Base-by-base conservation (phyloP, 179 eudicot species). In the Corrigiola litoralis region DNA sequence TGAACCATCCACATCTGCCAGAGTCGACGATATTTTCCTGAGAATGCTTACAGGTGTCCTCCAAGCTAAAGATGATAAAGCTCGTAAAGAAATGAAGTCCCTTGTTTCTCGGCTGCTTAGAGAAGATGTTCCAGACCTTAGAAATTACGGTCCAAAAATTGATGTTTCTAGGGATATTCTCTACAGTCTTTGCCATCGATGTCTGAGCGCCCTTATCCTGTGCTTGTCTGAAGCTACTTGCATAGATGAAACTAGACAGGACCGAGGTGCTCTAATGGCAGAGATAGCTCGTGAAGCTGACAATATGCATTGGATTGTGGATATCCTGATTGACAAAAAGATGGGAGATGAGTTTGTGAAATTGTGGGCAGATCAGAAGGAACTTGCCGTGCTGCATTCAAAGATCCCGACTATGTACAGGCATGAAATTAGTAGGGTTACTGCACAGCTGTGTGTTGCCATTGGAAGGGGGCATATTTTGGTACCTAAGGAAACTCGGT, bases 261-360 rank as follows among this genome's bases (percentile, higher is more conserved):
- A 86, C 45, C 81, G 94, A 41, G 90, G 91, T 33, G 77, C 69
- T 65, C 53, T 89, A 47, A 89, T 92, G 95, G 79, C 80, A 0
- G 95, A 87, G 69, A 87, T 92, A 42, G 89, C 96, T 55, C 81
- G 95, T 58, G 98, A 87, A 78, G 96, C 98, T 41, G 98, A 89
- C 64, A 92, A 89, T 60, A 74, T 92, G 81, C 90, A 87, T 65
- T 92, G 98, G 98, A 75, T 92, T 24, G 90, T 85, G 1, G 96
- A 84, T 34, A 84, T 92, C 59, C 72, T 89, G 20, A 76, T 87
- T n/a, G 84, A 87, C 45, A 81, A 81, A 57, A 87, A 84, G 74
- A 73, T 81, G 68, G 92, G 86, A 16, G 96, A 87, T 8, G 98
- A 86, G 68, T 89, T 89, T 75, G 95, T 89, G 46, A 82, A 89